Conservation (phyloP, 2,329 filamentous ascomycete genomes). For the Ophiostoma perfectum region DNA sequence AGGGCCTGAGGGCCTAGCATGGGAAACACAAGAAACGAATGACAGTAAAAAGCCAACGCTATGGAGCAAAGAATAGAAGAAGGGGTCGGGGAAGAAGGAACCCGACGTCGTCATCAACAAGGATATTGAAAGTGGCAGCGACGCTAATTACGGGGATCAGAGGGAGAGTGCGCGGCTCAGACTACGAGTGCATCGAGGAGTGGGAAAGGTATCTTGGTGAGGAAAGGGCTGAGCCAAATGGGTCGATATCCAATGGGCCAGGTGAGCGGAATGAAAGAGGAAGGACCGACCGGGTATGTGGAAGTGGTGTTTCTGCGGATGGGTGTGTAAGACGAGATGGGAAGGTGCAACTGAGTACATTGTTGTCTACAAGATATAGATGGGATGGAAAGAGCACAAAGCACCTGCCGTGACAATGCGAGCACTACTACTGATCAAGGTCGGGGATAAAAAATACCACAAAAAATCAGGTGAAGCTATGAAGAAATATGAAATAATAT, state of each 20-base stretch:
- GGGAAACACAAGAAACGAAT: background rate
- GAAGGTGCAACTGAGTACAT: too few relatives aligned
- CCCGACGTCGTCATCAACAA: constrained; percentile 4
- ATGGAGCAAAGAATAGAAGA: background rate
- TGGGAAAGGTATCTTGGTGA: too few relatives aligned
- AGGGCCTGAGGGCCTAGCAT: background rate
- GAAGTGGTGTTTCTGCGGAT: too few relatives aligned
- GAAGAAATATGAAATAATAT: constrained; percentile 2
- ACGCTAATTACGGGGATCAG: background rate
- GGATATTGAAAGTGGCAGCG: background rate
- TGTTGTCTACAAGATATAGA: too few relatives aligned
- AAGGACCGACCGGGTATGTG: too few relatives aligned
- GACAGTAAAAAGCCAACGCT: background rate
- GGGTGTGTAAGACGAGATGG: too few relatives aligned
- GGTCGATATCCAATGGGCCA: too few relatives aligned
- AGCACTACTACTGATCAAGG: too few relatives aligned
- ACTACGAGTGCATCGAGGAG: background rate
- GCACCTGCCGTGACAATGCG: too few relatives aligned
- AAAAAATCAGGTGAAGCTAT: background rate
- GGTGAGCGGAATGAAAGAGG: too few relatives aligned
- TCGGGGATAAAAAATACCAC: background rate
- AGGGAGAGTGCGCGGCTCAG: constrained; percentile 6
- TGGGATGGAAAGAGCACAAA: too few relatives aligned
- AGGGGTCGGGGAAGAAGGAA: background rate
- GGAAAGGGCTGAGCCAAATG: too few relatives aligned